Conservation (phyloP, 1,139 yeast genomes). For the Yamadazyma songkhlaensis region DNA sequence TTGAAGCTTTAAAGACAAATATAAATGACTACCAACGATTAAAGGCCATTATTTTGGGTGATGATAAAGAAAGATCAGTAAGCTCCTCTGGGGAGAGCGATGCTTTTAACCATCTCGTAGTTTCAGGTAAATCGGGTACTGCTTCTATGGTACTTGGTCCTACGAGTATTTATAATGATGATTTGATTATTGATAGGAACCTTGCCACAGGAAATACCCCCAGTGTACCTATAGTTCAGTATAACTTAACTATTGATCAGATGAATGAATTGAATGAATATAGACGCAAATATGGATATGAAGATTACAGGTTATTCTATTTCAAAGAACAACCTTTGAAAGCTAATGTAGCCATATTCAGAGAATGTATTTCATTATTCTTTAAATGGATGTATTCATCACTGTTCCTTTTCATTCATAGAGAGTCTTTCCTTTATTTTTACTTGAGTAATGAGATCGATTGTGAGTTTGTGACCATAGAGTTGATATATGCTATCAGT, state of each 20-base stretch:
- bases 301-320: constrained; percentile 8
- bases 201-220: neutral
- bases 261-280: constrained; percentile 7
- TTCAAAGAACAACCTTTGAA: constrained; percentile 5
- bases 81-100: too few species aligned
- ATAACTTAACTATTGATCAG: constrained; percentile 7
- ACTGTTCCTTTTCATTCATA: constrained; percentile 4
- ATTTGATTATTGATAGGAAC: constrained; percentile 7
- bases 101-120: constrained; percentile 8
- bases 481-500: too few species aligned
- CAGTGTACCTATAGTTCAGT: neutral
- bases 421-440: too few species aligned
- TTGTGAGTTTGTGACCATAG: too few species aligned
- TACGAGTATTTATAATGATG: constrained; percentile 12
- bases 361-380: too few species aligned
- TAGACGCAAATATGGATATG: constrained; percentile 8
- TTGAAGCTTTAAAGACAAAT: constrained; percentile 6
- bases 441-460: too few species aligned
- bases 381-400: constrained; percentile 1
- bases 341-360: too few species aligned
- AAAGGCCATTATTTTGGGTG: too few species aligned
- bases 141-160: constrained; percentile 12
- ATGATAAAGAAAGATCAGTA: too few species aligned
- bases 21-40: constrained; percentile 3
- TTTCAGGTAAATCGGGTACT: constrained; percentile 6